Percentiles rank a stretch among this genome's conserved stretches.
phyloP scores from a whole-genome alignment of 768 basidiomycete species.

The Brasilioporus rufonigricans region DNA sequence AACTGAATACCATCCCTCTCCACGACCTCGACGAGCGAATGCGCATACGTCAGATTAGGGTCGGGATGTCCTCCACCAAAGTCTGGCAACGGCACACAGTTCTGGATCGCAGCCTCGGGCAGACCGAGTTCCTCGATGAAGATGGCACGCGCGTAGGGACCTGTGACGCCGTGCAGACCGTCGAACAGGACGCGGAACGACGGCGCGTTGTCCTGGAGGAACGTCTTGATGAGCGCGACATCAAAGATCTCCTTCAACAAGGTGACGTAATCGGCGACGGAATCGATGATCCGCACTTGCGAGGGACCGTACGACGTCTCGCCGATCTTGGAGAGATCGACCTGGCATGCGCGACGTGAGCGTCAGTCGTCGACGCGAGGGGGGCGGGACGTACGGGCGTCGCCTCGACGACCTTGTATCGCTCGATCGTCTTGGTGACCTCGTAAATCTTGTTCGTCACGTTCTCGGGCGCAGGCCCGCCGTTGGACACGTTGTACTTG shows the following conservation, averaged over 20 bases:
- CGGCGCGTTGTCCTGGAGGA: conserved; percentile 66
- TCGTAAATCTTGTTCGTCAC: conserved; percentile 96
- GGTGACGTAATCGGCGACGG: conserved; percentile 83
- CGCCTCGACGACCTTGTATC: conserved; percentile 82
- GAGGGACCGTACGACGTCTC: conserved; percentile 78
- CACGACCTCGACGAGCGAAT: conserved; percentile 88
- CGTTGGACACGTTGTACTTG: conserved; percentile 98
- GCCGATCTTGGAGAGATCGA: conserved; percentile 84
- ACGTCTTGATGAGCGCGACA: conserved; percentile 86
- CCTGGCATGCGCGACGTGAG: conserved; percentile 37
- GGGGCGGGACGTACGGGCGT: conserved; percentile 54
- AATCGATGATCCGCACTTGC: conserved; percentile 89
- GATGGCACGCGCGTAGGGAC: conserved; percentile 90
- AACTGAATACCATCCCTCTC: conserved; percentile 85
- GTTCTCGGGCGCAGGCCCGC: conserved; percentile 94
- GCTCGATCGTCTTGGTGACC: conserved; percentile 80
- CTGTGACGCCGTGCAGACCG: conserved; percentile 94
- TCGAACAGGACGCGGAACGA: conserved; percentile 92
- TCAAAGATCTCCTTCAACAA: conserved; percentile 91
- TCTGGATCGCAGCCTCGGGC: conserved; percentile 78
- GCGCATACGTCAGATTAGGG: conserved; percentile 97
- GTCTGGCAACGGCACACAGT: conserved; percentile 88
- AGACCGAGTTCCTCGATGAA: conserved; percentile 83
- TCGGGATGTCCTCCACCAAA: conserved; percentile 99
- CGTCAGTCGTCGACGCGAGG: neutral